phyloP scores from a whole-genome alignment of 2,329 filamentous ascomycete species.

The Aureobasidium melanogenum region DNA sequence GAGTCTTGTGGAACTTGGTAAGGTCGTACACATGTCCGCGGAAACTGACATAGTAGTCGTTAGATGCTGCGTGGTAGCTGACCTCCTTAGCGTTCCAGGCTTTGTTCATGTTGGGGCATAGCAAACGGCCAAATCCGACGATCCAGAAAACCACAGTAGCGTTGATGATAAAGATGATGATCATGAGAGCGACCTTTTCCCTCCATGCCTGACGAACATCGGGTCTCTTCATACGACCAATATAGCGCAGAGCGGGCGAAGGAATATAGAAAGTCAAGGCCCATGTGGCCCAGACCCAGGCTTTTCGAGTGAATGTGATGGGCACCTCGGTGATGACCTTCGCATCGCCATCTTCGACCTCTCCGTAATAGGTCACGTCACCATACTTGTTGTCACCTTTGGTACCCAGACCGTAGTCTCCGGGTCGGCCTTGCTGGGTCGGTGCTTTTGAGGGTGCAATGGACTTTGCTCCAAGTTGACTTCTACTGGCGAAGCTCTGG shows the following conservation, averaged over 20 bases:
- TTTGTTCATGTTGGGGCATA: constrained; percentile 89
- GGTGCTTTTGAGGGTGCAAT: constrained; percentile 48
- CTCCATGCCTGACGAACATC: constrained; percentile 97
- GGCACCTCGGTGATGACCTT: constrained; percentile 66
- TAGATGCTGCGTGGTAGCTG: constrained; percentile 55
- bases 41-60: constrained; percentile 81
- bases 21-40: constrained; percentile 89
- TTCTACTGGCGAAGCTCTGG: constrained; percentile 39
- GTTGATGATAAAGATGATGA: constrained; percentile 76
- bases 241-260: constrained; percentile 65
- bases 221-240: constrained; percentile 93
- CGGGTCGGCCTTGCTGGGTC: constrained; percentile 49
- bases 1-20: constrained; percentile 71
- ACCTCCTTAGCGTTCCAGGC: constrained; percentile 72
- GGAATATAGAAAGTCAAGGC: constrained; percentile 89
- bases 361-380: constrained; percentile 62
- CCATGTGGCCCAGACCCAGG: constrained; percentile 81
- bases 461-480: constrained; percentile 31
- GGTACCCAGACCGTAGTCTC: constrained; percentile 80
- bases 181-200: constrained; percentile 79
- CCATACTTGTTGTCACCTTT: constrained; percentile 76
- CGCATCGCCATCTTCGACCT: constrained; percentile 65
- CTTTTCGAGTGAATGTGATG: constrained; percentile 54
- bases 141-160: constrained; percentile 84
- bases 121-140: constrained; percentile 68